A percentile compares a stretch with the other conserved stretches of the same genome.
Evolutionary conservation across 83 land plant genomes (phyloP).

Genomic region (Picea abies): DNA sequence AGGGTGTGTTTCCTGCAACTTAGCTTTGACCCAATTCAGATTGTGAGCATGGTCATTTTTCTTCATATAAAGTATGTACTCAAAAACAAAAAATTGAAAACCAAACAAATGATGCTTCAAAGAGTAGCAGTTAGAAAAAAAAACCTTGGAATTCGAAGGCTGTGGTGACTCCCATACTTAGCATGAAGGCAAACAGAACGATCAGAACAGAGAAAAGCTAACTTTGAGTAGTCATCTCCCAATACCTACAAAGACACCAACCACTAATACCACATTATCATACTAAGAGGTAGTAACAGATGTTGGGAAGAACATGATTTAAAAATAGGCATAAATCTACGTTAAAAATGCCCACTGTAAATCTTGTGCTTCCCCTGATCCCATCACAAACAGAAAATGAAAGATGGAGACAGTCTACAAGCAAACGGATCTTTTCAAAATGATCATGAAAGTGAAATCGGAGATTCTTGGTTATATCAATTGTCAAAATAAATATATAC

Average conservation of each 20-base stretch:
- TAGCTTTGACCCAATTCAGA: neutral
- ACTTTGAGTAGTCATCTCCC: constrained; percentile 91
- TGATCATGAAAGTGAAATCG: neutral
- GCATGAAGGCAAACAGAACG: constrained; percentile 95
- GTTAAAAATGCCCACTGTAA: neutral
- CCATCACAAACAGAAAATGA: constrained; percentile 1
- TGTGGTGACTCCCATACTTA: constrained; percentile 94
- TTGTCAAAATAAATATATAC: neutral
- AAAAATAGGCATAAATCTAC: neutral
- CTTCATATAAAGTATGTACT: neutral
- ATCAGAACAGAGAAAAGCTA: constrained; percentile 98
- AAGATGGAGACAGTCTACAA: neutral
- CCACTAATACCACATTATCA: neutral
- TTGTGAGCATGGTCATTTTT: neutral
- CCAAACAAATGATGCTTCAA: neutral
- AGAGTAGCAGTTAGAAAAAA: neutral
- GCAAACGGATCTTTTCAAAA: neutral
- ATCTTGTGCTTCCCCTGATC: neutral
- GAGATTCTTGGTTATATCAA: neutral
- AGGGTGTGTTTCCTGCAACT: neutral
- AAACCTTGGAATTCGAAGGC: constrained; percentile 92
- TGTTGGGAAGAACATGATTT: neutral
- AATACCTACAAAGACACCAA: constrained; percentile 52
- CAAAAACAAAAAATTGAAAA: neutral
- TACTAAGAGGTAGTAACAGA: neutral